Evolutionary conservation across 192 early-diverging fungal species (phyloP), one percentile per base, ranked within the genome.

Genomic region (Backusella luteola): DNA sequence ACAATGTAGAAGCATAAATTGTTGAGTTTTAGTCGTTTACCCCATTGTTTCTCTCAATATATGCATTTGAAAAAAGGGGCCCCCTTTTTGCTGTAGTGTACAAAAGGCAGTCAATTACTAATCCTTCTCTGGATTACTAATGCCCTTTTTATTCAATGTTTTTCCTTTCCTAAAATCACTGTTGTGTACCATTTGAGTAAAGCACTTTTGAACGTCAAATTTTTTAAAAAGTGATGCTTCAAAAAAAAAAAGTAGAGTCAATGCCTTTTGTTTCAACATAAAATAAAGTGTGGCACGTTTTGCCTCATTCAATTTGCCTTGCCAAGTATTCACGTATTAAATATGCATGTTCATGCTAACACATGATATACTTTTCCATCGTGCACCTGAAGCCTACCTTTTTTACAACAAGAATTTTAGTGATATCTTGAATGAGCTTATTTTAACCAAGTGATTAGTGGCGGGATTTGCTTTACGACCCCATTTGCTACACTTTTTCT

Each of bases 91-190:
- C 5, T 49, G 32, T 32, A 32, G 32, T 32, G 32, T 6, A 19
- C n/a, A 49, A 49, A 49, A 21, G 19, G 19, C 19, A 49, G 0
- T 49, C 6, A 1, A 63, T 26, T 63, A 63, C 1, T 63, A 26
- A 63, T 63, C 53, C n/a, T 63, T 63, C n/a, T 29, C 26, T 63
- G 21, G 56, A 23, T 63, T 63, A 63, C 56, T 63, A 63, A 63
- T 63, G 9, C 3, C 21, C 0, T 26, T 63, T 63, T 29, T 12
- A 39, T 44, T 14, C 15, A 44, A 44, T 44, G 42, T n/a, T 49
- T 49, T 42, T 42, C 0, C 17, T 49, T 49, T 49, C 17, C 19
- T 49, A 49, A 6, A n/a, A 49, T 49, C 17, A 49, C 17, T 49
- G 46, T 0, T n/a, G 19, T n/a, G 46, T 49, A 49, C 6, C 19